Base-by-base conservation (phyloP, 768 basidiomycete genomes). In the Suillus hirtellus region DNA sequence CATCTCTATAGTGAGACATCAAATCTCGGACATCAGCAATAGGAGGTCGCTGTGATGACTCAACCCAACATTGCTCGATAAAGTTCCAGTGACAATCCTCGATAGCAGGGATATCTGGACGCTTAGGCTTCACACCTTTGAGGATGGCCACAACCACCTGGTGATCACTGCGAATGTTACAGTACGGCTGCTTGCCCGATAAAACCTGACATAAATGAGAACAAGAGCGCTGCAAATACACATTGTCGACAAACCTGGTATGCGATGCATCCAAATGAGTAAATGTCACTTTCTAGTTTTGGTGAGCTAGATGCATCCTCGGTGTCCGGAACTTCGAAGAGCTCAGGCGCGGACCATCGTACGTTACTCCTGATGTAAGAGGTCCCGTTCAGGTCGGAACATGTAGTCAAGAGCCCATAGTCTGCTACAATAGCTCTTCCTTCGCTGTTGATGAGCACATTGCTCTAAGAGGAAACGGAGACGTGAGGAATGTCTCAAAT, bases 31-130 rank as follows among this genome's bases (percentile, higher is more conserved):
- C 17, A 40, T 58, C 24, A 40, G 38, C 15, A 58, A 58, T 40
- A 2, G 38, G 24, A 19, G 55, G 55, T 42, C 55, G 55, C 24
- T 42, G 55, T 27, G 38, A 40, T 27, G 27, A 10, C n/a, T 56
- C 55, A 15, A 14, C 34, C 80, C 80, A 82, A 60, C 80, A 81
- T 35, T 66, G 65, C 66, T 77, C 69, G 38, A 81, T 80, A 19
- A 82, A 70, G 1, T 71, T 65, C 80, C 80, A 81, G 61, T 80
- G 79, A 10, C 64, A 65, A 78, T 76, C 19, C 73, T 72, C 14
- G 79, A 76, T 59, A 77, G 77, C 4, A 74, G 72, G n/a, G 66
- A 50, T 10, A 74, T 74, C 0, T 79, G 80, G 59, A n/a, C 62
- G 59, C 12, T 37, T 31, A 12, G 62, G 58, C 31, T 35, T 60